These are phyloP conservation scores for Sodiomyces alkalinus DNA, from an alignment of 2,329 filamentous ascomycete species.

Conservation along the genomic window DNA sequence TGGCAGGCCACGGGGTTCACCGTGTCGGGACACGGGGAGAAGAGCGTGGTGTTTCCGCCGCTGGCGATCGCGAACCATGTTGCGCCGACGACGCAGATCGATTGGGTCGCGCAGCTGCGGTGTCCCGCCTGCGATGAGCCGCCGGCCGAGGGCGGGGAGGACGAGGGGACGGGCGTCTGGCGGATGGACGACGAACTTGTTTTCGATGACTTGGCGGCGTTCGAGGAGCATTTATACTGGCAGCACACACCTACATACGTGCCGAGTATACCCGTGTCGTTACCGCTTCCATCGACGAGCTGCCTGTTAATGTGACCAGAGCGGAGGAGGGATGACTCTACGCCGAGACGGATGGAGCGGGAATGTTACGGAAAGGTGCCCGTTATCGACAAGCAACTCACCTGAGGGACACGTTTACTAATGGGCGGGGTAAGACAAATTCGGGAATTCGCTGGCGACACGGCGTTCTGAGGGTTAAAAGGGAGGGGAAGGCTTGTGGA, in stretches of 20 bases:
- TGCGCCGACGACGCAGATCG: conserved; percentile 26
- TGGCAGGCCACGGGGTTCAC: conserved; percentile 37
- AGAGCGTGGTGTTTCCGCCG: conserved; percentile 39
- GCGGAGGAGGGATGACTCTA: no score
- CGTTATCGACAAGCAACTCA: no score
- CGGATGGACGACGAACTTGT: conserved; percentile 30
- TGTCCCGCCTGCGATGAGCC: conserved; percentile 43
- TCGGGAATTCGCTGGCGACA: no score
- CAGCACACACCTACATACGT: conserved; percentile 28
- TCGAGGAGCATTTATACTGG: conserved; percentile 43
- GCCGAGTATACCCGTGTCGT: conserved; percentile 17
- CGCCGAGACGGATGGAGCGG: no score
- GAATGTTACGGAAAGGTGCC: no score
- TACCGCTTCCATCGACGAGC: conserved; percentile 17
- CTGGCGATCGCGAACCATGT: conserved; percentile 43
- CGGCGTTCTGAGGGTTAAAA: no score
- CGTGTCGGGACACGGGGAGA: conserved; percentile 24
- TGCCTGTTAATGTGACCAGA: conserved; percentile 35
- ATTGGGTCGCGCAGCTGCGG: conserved; percentile 34
- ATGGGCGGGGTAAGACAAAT: no score
- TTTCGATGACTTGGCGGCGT: conserved; percentile 30
- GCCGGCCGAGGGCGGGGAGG: conserved; percentile 30
- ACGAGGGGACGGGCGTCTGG: conserved; percentile 22
- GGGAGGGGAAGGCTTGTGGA: no score
- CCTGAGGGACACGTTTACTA: no score